Conservation (phyloP, 2,329 filamentous ascomycete genomes). For the Phaeosphaeriaceae sp. region DNA sequence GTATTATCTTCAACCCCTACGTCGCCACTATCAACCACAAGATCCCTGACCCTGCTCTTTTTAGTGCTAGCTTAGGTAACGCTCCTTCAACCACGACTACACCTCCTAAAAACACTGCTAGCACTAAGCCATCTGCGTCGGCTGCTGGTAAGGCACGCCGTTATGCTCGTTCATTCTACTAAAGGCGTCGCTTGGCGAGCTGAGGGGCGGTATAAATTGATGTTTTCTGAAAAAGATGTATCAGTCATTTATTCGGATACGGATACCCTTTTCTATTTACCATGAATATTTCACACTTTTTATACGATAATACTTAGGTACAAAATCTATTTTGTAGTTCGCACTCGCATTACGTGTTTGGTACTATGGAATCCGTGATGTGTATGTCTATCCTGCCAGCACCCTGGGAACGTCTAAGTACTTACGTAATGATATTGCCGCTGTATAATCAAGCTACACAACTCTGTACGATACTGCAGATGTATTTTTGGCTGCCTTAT, state of each 20-base stretch:
- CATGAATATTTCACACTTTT: constrained; percentile 20
- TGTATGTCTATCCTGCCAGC: too few relatives aligned
- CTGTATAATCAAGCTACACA: too few relatives aligned
- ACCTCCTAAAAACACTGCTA: constrained; percentile 4
- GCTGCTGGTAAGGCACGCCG: constrained; percentile 33
- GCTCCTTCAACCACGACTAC: constrained; percentile 15
- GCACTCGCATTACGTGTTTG: neutral
- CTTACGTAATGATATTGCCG: too few relatives aligned
- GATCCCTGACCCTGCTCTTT: constrained; percentile 53
- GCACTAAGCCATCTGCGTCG: constrained; percentile 16
- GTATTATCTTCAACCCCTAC: constrained; percentile 54
- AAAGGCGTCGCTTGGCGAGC: neutral
- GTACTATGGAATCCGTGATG: too few relatives aligned
- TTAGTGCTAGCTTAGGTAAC: constrained; percentile 22
- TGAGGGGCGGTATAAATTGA: neutral
- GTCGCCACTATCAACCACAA: constrained; percentile 42
- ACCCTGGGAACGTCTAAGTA: too few relatives aligned
- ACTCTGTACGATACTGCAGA: too few relatives aligned
- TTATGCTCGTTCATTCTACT: constrained; percentile 36
- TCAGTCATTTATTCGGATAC: constrained; percentile 16
- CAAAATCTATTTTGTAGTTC: too few relatives aligned
- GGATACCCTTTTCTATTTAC: constrained; percentile 19
- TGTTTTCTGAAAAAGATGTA: too few relatives aligned
- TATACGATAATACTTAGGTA: neutral
- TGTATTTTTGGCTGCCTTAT: too few relatives aligned